Evolutionary conservation across 768 basidiomycete species (phyloP), one percentile per base, ranked within the genome.

Genomic region (Tephrocybe rancida): DNA sequence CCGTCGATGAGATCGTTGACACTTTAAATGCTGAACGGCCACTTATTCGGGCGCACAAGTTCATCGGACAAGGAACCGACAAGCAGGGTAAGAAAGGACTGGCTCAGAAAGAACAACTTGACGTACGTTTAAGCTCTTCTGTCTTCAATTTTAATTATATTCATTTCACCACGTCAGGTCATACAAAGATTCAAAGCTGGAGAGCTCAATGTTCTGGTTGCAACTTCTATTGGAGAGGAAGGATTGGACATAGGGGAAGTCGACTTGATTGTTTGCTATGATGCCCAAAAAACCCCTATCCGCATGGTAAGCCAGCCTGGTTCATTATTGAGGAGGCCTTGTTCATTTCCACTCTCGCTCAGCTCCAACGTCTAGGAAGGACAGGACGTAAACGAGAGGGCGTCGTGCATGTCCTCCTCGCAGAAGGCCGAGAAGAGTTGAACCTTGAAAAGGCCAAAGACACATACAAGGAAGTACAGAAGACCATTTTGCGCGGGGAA

Each of bases 221-320:
- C 95, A 1, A 98, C 97, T 4, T 96, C 90, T 3, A 93, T 99
- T 50, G 97, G 97, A 19, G 97, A 99, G 71, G 97, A 99, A 70
- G 97, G 97, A 52, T 78, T 99, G 16, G 97, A 99, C 68, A 99
- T 99, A 50, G 97, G 97, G 27, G 95, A 97, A 67, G 88, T 99
- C 14, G 97, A 99, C 67, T 77, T 95, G 64, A 96, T 98, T 51
- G 76, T 98, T 44, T 98, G 95, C 64, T 99, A 98, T 67, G 97
- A 99, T 60, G 87, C 95, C 22, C 92, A 95, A 63, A 97, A 96
- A 74, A 92, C 92, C 0, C 90, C 95, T 1, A 95, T 98, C 57
- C 92, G 95, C 52, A 94, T 97, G 90, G 96, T 96, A 68, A 47
- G 85, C 58, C 21, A 30, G 41, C 34, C 30, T 27, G 27, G 30